Evolutionary conservation across 345 rosid species (phyloP).

Genomic region (Streptanthus diversifolius): DNA sequence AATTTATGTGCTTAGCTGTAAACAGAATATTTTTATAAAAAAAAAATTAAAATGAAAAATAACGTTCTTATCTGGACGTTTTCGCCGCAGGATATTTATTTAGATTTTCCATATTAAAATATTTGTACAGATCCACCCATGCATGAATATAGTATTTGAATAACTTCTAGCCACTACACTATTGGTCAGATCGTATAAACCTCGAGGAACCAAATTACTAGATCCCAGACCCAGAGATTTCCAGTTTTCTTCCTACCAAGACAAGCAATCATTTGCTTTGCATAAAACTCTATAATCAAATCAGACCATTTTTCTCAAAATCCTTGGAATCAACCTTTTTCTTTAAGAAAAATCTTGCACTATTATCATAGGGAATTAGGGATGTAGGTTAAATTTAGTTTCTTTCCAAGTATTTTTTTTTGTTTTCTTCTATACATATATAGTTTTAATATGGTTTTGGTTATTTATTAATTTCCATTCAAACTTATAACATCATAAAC

Average conservation of each 20-base stretch:
- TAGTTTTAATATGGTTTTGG: background rate
- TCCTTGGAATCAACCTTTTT: background rate
- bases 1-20: constrained; percentile 27
- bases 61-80: background rate
- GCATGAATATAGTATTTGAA: background rate
- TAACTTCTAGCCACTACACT: background rate
- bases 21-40: background rate
- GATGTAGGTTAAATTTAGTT: background rate
- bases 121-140: background rate
- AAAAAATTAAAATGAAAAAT: background rate
- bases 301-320: background rate
- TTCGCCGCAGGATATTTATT: background rate
- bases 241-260: background rate
- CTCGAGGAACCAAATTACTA: background rate
- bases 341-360: background rate
- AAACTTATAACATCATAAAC: background rate
- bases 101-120: background rate
- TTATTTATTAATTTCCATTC: background rate
- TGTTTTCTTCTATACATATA: background rate
- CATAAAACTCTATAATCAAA: background rate
- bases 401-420: background rate
- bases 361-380: background rate
- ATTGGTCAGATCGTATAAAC: too few species aligned
- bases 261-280: background rate
- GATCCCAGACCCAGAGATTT: too few species aligned